Base-by-base conservation (phyloP, 2,329 filamentous ascomycete species). In the Penicillium oxalicum region DNA sequence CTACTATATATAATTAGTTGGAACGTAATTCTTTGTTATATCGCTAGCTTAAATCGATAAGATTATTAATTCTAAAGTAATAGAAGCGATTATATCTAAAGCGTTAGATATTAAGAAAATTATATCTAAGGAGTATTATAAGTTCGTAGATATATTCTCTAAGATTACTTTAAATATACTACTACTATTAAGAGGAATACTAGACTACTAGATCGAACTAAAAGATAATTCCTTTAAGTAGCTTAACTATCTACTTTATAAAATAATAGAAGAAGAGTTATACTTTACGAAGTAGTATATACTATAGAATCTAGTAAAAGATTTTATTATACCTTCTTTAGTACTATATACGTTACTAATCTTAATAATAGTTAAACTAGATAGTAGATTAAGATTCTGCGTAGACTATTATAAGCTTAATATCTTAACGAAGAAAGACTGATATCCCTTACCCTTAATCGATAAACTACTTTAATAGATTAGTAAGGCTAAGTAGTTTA, bases 251-350 rank as follows among this genome's bases (percentile, higher is more conserved):
- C 44, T 13, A 8, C 27, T 45, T 8, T 45, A 40, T 26, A 45
- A 45, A 13, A 39, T 40, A 34, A 39, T 25, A 1, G 27, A 27
- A 24, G 36, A 45, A 4, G 36, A 45, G 25, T n/a, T 41, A n/a
- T 25, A 13, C 3, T 24, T 27, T 26, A 12, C 32, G 3, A 35
- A 44, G 29, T 11, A 36, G 4, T 49, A 47, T 29, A 41, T 47
- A 12, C 12, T 24, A 11, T 12, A 41, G n/a, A 45, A 43, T 35
- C 33, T 51, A 3, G 25, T 13, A 27, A 53, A 53, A 49, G 50
- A 46, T 1, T 53, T 45, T 26, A 55, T 55, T 29, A 9, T 40
- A 18, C 25, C 13, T 4, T 33, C 11, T 11, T 33, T 9, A 9
- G 35, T 35, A 5, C 44, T 32, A 0, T 36, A 37, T 6, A 35